Evolutionary conservation across 192 early-diverging fungal species (phyloP), one percentile per base, ranked within the genome.

Genomic region (Coemansia sp.): DNA sequence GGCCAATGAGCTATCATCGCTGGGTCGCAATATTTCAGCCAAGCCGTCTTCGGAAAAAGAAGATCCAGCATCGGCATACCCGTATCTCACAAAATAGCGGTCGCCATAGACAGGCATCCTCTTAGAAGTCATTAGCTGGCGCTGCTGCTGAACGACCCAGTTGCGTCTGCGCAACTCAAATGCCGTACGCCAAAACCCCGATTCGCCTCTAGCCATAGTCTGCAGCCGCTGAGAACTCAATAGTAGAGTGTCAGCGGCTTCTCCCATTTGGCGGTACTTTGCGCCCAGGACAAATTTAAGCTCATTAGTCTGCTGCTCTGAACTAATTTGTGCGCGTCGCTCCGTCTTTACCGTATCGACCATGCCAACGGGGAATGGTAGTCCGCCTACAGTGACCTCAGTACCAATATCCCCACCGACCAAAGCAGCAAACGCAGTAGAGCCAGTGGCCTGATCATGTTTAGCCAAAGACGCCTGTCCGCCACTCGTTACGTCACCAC

Each of bases 271-370:
- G 39, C 59, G 68, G 45, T 82, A 71, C 65, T 82, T 82, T 27
- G 79, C 79, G 34, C 79, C 79, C 16, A 82, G 71, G 5, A 82
- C 79, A 43, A 82, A 75, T 6, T 62, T 67, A 27, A 77, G 41
- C 59, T 71, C 66, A 34, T 65, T 71, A 55, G 32, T 49, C 40
- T 41, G 55, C 52, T 62, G 63, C 38, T 35, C 38, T 0, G 52
- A 41, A 2, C 32, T 13, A 6, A 13, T 45, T 4, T 76, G 74
- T 8, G 68, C 68, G 2, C 74, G 66, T 1, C 53, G 53, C 30
- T 56, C 53, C 30, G 53, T 56, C 15, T 56, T 56, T 37, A 64
- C 40, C 1, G 74, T 68, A 41, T 68, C 71, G n/a, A 82, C 61
- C 12, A 76, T 41, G 29, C 70, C 68, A 0, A 71, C 67, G 8